Percentiles rank a stretch among this genome's conserved stretches.
These are phyloP conservation scores for Coniella lustricola DNA, from an alignment of 2,329 filamentous ascomycete genomes.

Conservation along the genomic window DNA sequence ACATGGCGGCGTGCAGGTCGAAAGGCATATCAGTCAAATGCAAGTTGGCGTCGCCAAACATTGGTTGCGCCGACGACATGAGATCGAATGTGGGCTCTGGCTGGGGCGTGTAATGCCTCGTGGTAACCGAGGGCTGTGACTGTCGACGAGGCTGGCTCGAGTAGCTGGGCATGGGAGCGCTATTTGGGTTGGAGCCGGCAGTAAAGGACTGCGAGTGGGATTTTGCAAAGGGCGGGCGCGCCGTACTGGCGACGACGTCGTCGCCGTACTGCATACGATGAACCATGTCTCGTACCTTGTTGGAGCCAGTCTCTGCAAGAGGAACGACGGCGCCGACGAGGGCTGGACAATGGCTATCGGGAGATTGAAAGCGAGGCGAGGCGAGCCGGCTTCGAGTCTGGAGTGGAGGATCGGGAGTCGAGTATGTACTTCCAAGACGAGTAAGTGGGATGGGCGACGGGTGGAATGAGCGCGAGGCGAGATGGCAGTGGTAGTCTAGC, in stretches of 20 bases:
- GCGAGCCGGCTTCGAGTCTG: constrained; percentile 1
- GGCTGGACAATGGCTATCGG: background rate
- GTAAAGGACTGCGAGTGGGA: constrained; percentile 15
- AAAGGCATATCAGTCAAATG: constrained; percentile 12
- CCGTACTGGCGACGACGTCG: constrained; percentile 15
- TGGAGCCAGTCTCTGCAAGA: background rate
- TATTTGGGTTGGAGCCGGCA: constrained; percentile 16
- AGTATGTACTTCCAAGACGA: constrained; percentile 10
- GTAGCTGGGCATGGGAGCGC: constrained; percentile 14
- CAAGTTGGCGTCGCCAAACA: constrained; percentile 12
- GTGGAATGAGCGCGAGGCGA: constrained; percentile 6
- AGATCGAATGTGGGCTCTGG: constrained; percentile 16
- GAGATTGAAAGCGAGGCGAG: background rate
- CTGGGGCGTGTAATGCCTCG: constrained; percentile 13
- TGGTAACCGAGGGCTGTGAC: constrained; percentile 11
- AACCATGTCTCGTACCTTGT: constrained; percentile 8
- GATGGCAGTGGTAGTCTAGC: constrained; percentile 6
- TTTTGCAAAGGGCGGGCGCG: constrained; percentile 11
- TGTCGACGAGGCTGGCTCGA: constrained; percentile 12
- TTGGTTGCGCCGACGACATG: constrained; percentile 14
- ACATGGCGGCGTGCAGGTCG: constrained; percentile 8
- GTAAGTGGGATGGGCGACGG: constrained; percentile 15
- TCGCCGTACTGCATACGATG: constrained; percentile 14
- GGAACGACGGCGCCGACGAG: background rate
- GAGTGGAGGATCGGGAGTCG: constrained; percentile 1